phyloP scores from a whole-genome alignment of 2,329 filamentous ascomycete genomes.

The Aspergillus sp. region DNA sequence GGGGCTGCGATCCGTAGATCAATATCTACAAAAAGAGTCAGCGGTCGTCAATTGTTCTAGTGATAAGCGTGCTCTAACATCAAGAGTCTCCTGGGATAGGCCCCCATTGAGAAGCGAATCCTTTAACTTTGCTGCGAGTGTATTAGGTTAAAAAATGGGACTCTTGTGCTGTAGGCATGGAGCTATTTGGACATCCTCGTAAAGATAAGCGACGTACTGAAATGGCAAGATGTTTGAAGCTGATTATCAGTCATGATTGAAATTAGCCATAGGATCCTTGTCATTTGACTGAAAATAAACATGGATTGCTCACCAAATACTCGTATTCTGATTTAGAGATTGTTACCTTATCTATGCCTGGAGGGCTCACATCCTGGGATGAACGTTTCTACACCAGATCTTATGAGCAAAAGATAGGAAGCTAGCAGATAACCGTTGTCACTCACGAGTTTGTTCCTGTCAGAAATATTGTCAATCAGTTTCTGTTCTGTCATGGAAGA shows the following conservation, averaged over 20 bases:
- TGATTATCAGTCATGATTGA: conserved; percentile 1
- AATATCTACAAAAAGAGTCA: conserved; percentile 13
- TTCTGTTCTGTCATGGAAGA: neutral
- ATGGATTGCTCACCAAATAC: conserved; percentile 43
- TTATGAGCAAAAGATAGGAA: conserved; percentile 3
- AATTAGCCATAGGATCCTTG: neutral
- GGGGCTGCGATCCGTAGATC: conserved; percentile 8
- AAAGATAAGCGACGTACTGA: conserved; percentile 5
- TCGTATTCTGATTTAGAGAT: conserved; percentile 61
- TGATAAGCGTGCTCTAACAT: conserved; percentile 28
- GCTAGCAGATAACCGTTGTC: neutral
- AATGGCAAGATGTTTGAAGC: conserved; percentile 12
- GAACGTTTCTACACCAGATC: conserved; percentile 33
- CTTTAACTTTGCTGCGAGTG: conserved; percentile 39
- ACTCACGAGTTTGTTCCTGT: neutral
- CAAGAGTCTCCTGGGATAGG: conserved; percentile 45
- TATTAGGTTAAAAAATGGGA: too few species aligned
- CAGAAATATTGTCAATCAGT: neutral
- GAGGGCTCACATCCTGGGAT: conserved; percentile 31
- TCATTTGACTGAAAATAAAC: neutral
- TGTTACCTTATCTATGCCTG: conserved; percentile 42
- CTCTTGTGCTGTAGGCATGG: too few species aligned
- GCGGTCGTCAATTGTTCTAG: conserved; percentile 3
- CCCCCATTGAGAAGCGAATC: conserved; percentile 48
- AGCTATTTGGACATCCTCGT: too few species aligned